Base-by-base conservation (phyloP, 202 grass and related monocot species). In the Alloteropsis angusta region DNA sequence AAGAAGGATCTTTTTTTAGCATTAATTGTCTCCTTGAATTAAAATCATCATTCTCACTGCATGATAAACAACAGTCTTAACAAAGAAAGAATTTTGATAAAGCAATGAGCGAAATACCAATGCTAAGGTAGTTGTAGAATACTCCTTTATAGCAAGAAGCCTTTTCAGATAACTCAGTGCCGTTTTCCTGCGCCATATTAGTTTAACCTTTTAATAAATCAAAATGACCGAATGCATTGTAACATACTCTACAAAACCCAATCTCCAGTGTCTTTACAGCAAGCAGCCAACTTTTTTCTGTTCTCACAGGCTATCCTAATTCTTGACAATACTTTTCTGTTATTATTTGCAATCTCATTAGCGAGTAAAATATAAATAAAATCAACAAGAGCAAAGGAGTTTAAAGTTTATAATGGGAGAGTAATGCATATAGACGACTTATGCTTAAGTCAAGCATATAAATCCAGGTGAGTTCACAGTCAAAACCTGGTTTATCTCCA, bases 71-170 rank as follows among this genome's bases (percentile, higher is more conserved):
- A 53, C 28, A 43, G 42, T 39, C 78, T n/a, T 16, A 74, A 58
- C 18, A 19, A 44, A 52, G 71, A 79, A 80, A 84, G 0, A 53
- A 76, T 47, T 21, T 78, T 18, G 7, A 60, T 52, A 34, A 62
- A 63, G 77, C 5, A 74, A 26, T 41, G 18, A 83, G 60, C 1
- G 22, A 79, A 72, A 83, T 92, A 99, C 96, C 96, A 22, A 99
- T 95, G 76, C 96, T 99, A 76, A 99, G 86, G 78, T 99, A 99
- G 79, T 99, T 99, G 78, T 99, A 95, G 80, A 95, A 99, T 75
- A 91, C 85, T 79, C 92, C 96, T 88, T 87, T 83, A 86, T 91
- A 96, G 58, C 68, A 99, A 82, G 96, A 87, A 95, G 87, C 75
- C 21, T 90, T 99, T 83, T 92, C 92, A 66, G 92, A 36, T 75